phyloP scores from a whole-genome alignment of 2,329 filamentous ascomycete species.

The Neurospora sp. region DNA sequence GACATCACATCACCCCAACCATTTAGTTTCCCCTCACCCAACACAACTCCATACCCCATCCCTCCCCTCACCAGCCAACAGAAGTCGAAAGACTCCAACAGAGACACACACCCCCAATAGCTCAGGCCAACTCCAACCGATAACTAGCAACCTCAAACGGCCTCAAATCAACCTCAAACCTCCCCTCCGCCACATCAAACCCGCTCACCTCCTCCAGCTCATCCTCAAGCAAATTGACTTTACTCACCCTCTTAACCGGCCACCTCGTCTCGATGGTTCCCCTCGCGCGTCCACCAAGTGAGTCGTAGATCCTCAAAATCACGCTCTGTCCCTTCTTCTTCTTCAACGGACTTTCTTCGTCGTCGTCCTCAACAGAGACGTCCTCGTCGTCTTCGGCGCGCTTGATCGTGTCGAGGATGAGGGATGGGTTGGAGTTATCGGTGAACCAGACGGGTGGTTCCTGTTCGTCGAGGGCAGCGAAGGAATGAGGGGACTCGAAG shows the following conservation, averaged over 20 bases:
- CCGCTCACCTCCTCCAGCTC: constrained; percentile 58
- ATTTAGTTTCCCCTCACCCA: neutral
- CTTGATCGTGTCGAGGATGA: constrained; percentile 86
- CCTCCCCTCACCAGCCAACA: neutral
- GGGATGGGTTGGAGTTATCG: constrained; percentile 43
- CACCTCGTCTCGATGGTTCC: constrained; percentile 60
- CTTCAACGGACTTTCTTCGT: constrained; percentile 27
- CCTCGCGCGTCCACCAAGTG: constrained; percentile 68
- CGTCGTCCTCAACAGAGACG: constrained; percentile 46
- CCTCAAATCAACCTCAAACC: constrained; percentile 55
- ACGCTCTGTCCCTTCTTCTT: constrained; percentile 63
- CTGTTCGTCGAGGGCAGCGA: constrained; percentile 18
- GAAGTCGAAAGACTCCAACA: neutral
- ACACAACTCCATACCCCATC: neutral
- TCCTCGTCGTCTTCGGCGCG: constrained; percentile 83
- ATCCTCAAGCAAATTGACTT: constrained; percentile 84
- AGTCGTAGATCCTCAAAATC: constrained; percentile 79
- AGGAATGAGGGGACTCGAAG: constrained; percentile 27
- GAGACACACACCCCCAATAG: neutral
- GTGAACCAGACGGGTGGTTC: constrained; percentile 52
- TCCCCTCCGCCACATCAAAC: constrained; percentile 24
- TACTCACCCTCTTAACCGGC: constrained; percentile 65
- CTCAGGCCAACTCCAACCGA: constrained; percentile 17
- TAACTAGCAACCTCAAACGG: constrained; percentile 83
- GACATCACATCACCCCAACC: neutral